These are phyloP conservation scores for Proliferodiscus dingleyae DNA, from an alignment of 2,329 filamentous ascomycete species.

Conservation along the genomic window DNA sequence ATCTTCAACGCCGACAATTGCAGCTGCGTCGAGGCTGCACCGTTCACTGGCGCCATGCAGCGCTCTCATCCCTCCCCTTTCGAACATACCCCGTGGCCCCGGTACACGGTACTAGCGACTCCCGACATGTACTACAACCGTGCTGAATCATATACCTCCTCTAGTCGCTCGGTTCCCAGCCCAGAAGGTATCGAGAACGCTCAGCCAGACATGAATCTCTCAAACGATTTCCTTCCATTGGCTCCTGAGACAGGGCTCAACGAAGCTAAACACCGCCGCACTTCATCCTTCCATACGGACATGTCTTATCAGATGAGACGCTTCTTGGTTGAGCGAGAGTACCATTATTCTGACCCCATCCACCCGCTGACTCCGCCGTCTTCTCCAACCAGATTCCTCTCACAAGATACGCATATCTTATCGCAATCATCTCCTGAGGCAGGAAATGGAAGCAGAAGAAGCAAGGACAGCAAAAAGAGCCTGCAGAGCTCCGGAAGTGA, in stretches of 20 bases:
- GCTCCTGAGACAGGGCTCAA: constrained; percentile 9
- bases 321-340: constrained; percentile 13
- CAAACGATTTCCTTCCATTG: constrained; percentile 13
- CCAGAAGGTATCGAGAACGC: constrained; percentile 22
- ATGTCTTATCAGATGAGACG: constrained; percentile 16
- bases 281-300: constrained; percentile 11
- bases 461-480: constrained; percentile 16
- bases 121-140: constrained; percentile 5
- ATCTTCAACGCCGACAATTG: constrained; percentile 25
- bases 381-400: constrained; percentile 3
- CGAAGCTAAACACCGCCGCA: constrained; percentile 12
- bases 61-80: constrained; percentile 1
- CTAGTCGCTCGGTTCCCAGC: constrained; percentile 3
- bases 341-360: not conserved
- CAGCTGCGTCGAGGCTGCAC: constrained; percentile 19
- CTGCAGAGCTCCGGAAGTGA: constrained; percentile 13
- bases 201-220: constrained; percentile 13
- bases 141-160: constrained; percentile 12
- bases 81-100: constrained; percentile 1
- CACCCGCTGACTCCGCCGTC: not conserved
- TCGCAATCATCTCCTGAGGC: too few species aligned
- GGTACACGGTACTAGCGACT: not conserved
- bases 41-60: constrained; percentile 2
- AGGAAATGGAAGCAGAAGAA: constrained; percentile 12
- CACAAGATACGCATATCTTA: constrained; percentile 10